Conservation (phyloP, 768 basidiomycete species). For the Neoboletus magnificus region DNA sequence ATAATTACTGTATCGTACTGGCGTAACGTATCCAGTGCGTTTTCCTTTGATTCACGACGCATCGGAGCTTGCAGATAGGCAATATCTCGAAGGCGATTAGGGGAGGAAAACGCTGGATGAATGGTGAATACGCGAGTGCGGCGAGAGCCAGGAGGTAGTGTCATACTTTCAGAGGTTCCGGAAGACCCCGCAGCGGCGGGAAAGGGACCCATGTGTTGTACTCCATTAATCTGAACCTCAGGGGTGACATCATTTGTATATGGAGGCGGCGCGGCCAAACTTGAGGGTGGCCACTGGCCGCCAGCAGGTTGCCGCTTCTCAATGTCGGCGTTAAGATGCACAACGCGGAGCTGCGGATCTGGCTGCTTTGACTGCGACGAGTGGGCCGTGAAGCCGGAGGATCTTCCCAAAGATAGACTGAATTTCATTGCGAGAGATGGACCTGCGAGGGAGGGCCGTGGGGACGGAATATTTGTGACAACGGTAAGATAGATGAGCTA, state of each 20-base stretch:
- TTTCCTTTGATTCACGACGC: constrained; percentile 26
- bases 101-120: constrained; percentile 18
- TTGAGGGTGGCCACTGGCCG: neutral
- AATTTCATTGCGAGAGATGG: constrained; percentile 2
- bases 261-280: constrained; percentile 23
- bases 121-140: constrained; percentile 24
- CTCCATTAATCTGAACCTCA: constrained; percentile 5
- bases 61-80: constrained; percentile 26
- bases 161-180: constrained; percentile 15
- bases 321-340: neutral
- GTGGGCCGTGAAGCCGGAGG: constrained; percentile 6
- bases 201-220: neutral
- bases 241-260: constrained; percentile 13
- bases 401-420: constrained; percentile 2
- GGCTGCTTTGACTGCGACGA: constrained; percentile 8
- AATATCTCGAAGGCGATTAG: constrained; percentile 16
- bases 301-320: constrained; percentile 1
- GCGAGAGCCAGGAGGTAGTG: constrained; percentile 16
- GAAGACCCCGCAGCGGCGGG: constrained; percentile 5
- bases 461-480: neutral
- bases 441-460: neutral
- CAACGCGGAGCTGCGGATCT: constrained; percentile 6
- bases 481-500: neutral
- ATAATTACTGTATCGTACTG: constrained; percentile 57
- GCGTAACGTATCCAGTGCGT: constrained; percentile 35